Evolutionary conservation across 2,329 filamentous ascomycete genomes (phyloP).

Genomic region (Colletotrichum melonis): DNA sequence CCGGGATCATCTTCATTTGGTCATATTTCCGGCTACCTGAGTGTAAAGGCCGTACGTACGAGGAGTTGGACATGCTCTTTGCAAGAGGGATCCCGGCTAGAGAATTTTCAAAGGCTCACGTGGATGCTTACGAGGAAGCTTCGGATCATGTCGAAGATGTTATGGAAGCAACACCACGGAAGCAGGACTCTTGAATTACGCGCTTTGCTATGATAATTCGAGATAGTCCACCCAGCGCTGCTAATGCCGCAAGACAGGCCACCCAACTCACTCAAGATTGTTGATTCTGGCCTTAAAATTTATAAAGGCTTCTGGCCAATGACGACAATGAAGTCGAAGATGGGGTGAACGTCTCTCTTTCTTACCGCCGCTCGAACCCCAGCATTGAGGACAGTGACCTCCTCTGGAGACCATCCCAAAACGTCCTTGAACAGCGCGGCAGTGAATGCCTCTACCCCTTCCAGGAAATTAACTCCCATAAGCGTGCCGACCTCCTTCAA

Average conservation of each 20-base stretch:
- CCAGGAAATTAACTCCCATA: conserved; percentile 38
- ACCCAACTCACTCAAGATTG: background rate
- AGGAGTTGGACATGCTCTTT: conserved; percentile 66
- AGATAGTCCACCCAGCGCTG: background rate
- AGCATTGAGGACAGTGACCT: conserved; percentile 41
- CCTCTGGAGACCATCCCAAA: conserved; percentile 40
- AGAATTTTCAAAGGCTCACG: conserved; percentile 49
- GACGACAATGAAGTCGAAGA: conserved; percentile 45
- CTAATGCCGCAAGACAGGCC: background rate
- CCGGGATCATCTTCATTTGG: conserved; percentile 58
- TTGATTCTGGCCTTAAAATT: background rate
- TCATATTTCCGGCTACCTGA: conserved; percentile 64
- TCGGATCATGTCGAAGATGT: conserved; percentile 9
- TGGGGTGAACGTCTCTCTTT: conserved; percentile 43
- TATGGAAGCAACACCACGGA: conserved; percentile 1
- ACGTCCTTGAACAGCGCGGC: conserved; percentile 44
- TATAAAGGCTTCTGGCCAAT: conserved; percentile 42
- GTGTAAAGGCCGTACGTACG: conserved; percentile 60
- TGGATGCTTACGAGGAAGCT: conserved; percentile 39
- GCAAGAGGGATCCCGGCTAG: conserved; percentile 51
- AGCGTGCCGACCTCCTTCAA: conserved; percentile 52
- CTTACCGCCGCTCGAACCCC: conserved; percentile 41
- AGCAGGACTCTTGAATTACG: background rate
- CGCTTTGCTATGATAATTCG: background rate
- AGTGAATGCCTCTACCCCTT: conserved; percentile 38